Evolutionary conservation across 2,329 filamentous ascomycete genomes (phyloP).

Genomic region (Aspergillus melleus): DNA sequence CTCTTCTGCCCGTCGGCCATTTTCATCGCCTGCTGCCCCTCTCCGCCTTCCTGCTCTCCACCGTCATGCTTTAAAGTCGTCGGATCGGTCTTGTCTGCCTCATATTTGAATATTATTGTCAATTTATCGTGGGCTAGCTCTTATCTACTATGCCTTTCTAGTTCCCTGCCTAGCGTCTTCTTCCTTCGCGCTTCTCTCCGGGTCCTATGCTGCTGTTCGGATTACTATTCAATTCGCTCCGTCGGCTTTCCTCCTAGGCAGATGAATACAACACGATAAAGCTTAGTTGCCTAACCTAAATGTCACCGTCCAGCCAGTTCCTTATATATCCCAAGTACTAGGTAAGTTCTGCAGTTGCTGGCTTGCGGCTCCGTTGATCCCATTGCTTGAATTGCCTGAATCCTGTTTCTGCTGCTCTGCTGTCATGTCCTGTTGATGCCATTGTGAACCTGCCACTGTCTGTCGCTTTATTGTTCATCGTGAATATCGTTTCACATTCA

Average conservation of each 20-base stretch:
- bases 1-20: constrained; percentile 1
- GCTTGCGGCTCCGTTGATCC: background rate
- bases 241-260: constrained; percentile 3
- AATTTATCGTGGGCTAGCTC: no score
- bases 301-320: background rate
- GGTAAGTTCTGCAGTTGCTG: background rate
- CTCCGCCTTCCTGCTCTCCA: constrained; percentile 6
- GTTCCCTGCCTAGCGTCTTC: background rate
- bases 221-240: background rate
- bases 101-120: background rate
- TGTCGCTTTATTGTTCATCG: background rate
- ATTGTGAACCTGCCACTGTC: no score
- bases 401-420: background rate
- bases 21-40: constrained; percentile 5
- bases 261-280: constrained; percentile 3
- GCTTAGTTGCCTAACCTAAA: constrained; percentile 8
- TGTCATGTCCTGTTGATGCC: no score
- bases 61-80: constrained; percentile 1
- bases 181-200: background rate
- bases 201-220: background rate
- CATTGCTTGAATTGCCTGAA: background rate
- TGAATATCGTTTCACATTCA: background rate
- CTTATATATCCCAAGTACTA: constrained; percentile 1
- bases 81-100: background rate
- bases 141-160: no score